These are phyloP conservation scores for Cryptococcus sp. DNA, from an alignment of 1,284 basidiomycete species.

Conservation along the genomic window DNA sequence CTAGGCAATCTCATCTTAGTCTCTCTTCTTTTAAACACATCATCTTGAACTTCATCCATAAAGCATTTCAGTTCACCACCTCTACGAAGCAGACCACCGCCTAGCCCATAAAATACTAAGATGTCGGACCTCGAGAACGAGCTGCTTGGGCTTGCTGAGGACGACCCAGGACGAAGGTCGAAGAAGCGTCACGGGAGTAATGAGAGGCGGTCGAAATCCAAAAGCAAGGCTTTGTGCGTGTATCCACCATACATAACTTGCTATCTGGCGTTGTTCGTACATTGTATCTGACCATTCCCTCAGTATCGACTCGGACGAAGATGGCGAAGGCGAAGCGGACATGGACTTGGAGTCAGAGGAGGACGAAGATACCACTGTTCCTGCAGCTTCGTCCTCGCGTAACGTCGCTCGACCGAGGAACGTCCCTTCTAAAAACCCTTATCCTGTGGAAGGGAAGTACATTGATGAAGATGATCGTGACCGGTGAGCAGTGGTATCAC, in stretches of 20 bases:
- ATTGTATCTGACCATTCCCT: not conserved
- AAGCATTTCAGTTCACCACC: too few species aligned
- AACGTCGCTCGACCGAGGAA: slow-evolving; percentile 1
- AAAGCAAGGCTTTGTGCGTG: slow-evolving; percentile 40
- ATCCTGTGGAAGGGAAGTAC: slow-evolving; percentile 88
- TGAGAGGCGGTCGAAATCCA: slow-evolving; percentile 28
- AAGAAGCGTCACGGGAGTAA: slow-evolving; percentile 37
- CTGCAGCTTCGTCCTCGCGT: slow-evolving; percentile 8
- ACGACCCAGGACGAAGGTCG: slow-evolving; percentile 37
- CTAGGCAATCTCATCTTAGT: too few species aligned
- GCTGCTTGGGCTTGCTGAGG: slow-evolving; percentile 52
- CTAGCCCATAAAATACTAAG: not conserved
- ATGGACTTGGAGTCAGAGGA: slow-evolving; percentile 47
- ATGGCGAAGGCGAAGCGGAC: slow-evolving; percentile 32
- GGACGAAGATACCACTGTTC: slow-evolving; percentile 20
- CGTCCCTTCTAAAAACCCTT: slow-evolving; percentile 61
- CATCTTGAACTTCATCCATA: too few species aligned
- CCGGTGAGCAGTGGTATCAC: slow-evolving; percentile 58
- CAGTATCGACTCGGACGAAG: slow-evolving; percentile 23
- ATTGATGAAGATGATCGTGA: slow-evolving; percentile 78
- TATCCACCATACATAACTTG: too few species aligned
- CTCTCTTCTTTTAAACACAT: too few species aligned
- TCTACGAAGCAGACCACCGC: too few species aligned
- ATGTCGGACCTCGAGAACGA: slow-evolving; percentile 54
- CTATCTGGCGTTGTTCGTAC: too few species aligned